Percentiles rank a stretch among this genome's conserved stretches.
phyloP scores from a whole-genome alignment of 2,329 filamentous ascomycete species.

The Talaromyces pinophilus region DNA sequence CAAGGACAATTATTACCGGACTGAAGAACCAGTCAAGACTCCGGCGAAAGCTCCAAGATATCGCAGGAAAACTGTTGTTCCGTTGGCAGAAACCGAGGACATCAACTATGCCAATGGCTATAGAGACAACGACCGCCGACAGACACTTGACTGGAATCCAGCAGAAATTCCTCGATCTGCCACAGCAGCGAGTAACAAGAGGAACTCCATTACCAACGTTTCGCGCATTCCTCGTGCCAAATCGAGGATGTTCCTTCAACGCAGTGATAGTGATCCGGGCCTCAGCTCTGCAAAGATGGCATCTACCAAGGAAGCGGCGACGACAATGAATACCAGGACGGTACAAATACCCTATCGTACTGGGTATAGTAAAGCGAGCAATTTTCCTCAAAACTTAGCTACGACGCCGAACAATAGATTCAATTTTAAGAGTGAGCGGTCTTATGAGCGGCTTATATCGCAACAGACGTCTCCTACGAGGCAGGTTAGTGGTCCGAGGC shows the following conservation, averaged over 20 bases:
- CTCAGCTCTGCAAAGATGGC: conserved; percentile 5
- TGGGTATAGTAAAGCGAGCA: conserved; percentile 24
- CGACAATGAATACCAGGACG: conserved; percentile 27
- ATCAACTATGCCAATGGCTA: conserved; percentile 28
- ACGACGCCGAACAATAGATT: conserved; percentile 42
- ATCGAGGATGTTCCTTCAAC: conserved; percentile 28
- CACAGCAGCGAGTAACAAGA: conserved; percentile 27
- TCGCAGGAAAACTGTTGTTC: conserved; percentile 15
- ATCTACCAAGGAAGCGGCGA: conserved; percentile 25
- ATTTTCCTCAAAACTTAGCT: conserved; percentile 37
- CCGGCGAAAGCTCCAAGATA: not conserved
- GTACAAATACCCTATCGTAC: conserved; percentile 30
- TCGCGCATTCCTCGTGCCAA: conserved; percentile 33
- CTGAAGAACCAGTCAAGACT: not conserved
- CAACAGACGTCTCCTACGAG: conserved; percentile 41
- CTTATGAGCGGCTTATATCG: conserved; percentile 36
- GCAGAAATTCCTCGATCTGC: conserved; percentile 31
- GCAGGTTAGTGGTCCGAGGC: conserved; percentile 32
- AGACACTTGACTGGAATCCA: conserved; percentile 33
- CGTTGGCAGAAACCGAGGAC: conserved; percentile 25
- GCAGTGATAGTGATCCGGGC: conserved; percentile 21
- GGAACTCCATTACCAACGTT: conserved; percentile 40
- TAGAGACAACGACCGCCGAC: conserved; percentile 18
- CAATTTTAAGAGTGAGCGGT: conserved; percentile 44
- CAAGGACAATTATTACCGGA: not conserved